phyloP scores from a whole-genome alignment of 2,329 filamentous ascomycete genomes.

The Fusarium camptoceras region DNA sequence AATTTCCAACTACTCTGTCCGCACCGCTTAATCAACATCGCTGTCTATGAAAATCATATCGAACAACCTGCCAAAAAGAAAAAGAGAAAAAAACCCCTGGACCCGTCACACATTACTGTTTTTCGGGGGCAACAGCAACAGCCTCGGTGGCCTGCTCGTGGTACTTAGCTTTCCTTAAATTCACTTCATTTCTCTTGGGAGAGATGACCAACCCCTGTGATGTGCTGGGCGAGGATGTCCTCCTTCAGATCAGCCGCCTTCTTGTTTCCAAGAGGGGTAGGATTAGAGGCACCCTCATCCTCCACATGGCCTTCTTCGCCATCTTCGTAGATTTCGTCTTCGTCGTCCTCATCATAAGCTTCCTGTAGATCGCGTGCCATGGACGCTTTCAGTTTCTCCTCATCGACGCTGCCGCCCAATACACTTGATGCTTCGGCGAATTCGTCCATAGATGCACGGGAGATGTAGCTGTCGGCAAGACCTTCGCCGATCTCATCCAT shows the following conservation, averaged over 20 bases:
- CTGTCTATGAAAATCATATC: slow-evolving; percentile 12
- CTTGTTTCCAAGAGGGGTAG: slow-evolving; percentile 2
- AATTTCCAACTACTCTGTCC: background rate
- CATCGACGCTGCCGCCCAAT: slow-evolving; percentile 58
- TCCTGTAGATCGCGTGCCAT: slow-evolving; percentile 57
- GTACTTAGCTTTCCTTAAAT: slow-evolving; percentile 51
- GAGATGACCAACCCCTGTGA: slow-evolving; percentile 69
- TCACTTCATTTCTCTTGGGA: slow-evolving; percentile 56
- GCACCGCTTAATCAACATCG: background rate
- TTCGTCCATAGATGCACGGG: slow-evolving; percentile 50
- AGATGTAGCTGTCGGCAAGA: slow-evolving; percentile 48
- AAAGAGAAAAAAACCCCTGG: slow-evolving; percentile 4
- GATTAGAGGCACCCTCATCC: slow-evolving; percentile 24
- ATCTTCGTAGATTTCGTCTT: slow-evolving; percentile 56
- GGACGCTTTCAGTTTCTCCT: slow-evolving; percentile 56
- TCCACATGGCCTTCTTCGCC: slow-evolving; percentile 38
- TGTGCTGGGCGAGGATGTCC: slow-evolving; percentile 67
- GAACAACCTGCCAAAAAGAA: background rate
- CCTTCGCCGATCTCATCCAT: slow-evolving; percentile 56
- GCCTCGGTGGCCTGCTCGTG: slow-evolving; percentile 35
- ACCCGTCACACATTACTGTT: slow-evolving; percentile 35
- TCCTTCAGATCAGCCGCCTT: slow-evolving; percentile 49
- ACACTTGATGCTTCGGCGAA: slow-evolving; percentile 58
- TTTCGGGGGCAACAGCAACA: slow-evolving; percentile 21
- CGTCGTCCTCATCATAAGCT: slow-evolving; percentile 51